Evolutionary conservation across 495 filamentous ascomycete genomes (phyloP).

Genomic region (Daldinia bambusicola): DNA sequence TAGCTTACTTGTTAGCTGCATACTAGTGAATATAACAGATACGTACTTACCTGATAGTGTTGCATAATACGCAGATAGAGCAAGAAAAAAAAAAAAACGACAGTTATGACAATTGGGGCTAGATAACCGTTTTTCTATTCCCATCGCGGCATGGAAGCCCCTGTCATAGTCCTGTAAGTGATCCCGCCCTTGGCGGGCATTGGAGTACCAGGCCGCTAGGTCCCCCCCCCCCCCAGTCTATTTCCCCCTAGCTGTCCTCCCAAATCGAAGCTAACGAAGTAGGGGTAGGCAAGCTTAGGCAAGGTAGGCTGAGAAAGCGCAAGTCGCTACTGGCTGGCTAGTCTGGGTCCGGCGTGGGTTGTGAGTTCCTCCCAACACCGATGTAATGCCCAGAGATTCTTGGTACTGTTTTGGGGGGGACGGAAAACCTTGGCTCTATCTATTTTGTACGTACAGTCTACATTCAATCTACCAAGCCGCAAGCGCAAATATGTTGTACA

Average conservation of each 20-base stretch:
- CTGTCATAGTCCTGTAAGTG: constrained; percentile 42
- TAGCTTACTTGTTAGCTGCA: too few species aligned
- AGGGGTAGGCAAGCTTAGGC: constrained; percentile 16
- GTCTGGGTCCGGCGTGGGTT: constrained; percentile 36
- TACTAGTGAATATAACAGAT: constrained; percentile 40
- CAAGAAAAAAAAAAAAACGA: constrained; percentile 13
- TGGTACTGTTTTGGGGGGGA: constrained; percentile 29
- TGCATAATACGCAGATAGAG: constrained; percentile 30
- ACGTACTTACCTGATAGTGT: constrained; percentile 9
- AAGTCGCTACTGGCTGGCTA: constrained; percentile 32
- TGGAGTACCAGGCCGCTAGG: constrained; percentile 22
- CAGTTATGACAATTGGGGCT: background rate
- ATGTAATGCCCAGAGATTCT: constrained; percentile 47
- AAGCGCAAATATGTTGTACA: constrained; percentile 43
- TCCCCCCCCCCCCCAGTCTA: constrained; percentile 28
- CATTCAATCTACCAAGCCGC: constrained; percentile 28
- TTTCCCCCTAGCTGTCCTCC: constrained; percentile 31
- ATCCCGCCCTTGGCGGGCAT: constrained; percentile 46
- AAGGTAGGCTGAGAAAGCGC: constrained; percentile 32
- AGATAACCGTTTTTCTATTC: constrained; percentile 44
- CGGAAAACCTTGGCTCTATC: constrained; percentile 4
- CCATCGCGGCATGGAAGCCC: constrained; percentile 43
- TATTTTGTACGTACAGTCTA: constrained; percentile 18
- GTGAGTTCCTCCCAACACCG: constrained; percentile 41
- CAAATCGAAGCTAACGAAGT: constrained; percentile 45